Evolutionary conservation across 768 basidiomycete genomes (phyloP), one percentile per base, ranked within the genome.

Genomic region (Serpula lacrymans): DNA sequence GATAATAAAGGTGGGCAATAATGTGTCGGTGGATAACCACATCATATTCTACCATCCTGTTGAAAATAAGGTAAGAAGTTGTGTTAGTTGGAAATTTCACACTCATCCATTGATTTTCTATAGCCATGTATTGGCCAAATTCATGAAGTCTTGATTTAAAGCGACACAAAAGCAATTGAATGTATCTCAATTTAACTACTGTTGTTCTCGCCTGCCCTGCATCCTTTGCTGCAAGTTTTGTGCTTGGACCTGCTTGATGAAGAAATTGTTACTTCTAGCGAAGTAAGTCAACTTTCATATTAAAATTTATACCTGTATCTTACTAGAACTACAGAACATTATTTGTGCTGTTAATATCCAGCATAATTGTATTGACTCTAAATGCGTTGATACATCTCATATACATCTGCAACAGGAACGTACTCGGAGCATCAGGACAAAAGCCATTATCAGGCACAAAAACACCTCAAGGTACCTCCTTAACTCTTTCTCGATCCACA

Each of bases 261-360:
- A 10, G 28, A 39, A 22, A 22, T 39, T 17, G 28, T 39, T n/a
- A 39, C 31, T 20, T 13, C 35, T 14, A 25, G 35, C 17, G 17
- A 39, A 20, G 38, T 39, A 32, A 38, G 25, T 38, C n/a, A n/a
- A n/a, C 22, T 23, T 39, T 39, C 38, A 28, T 17, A 14, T 20
- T 4, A 28, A 29, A 17, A 20, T 37, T 17, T 26, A 21, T 18
- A 37, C 23, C 6, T 22, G 25, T 17, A 33, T 33, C 31, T 33
- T 8, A 8, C 20, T 33, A 7, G 8, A n/a, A 18, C 20, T 6
- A 14, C n/a, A 33, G 31, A 17, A 39, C 6, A 3, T 11, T 6
- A 12, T 39, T 25, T 29, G 29, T 28, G 17, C 29, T 29, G 29
- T 40, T 8, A 33, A 40, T 11, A 3, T 39, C 8, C 38, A 39